These are phyloP conservation scores for Biscogniauxia sp. DNA, from an alignment of 2,329 filamentous ascomycete species.

Conservation along the genomic window DNA sequence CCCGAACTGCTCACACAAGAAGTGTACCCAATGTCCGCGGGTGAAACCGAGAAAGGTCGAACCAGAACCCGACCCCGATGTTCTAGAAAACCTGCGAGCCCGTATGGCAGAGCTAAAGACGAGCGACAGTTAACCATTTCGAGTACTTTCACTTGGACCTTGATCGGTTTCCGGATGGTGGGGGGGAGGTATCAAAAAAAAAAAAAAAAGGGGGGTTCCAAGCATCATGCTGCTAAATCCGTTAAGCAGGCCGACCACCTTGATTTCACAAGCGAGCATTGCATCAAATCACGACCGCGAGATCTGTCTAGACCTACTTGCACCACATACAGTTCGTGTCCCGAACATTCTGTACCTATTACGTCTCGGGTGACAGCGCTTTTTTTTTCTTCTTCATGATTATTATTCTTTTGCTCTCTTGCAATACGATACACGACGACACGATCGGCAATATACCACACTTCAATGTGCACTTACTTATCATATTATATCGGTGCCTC, in stretches of 20 bases:
- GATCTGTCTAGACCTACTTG: neutral
- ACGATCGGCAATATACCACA: neutral
- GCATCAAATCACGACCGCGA: constrained; percentile 5
- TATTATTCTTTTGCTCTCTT: neutral
- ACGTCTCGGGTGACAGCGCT: neutral
- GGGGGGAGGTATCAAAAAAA: neutral
- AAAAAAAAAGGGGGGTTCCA: too few relatives aligned
- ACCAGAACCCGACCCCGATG: constrained; percentile 58
- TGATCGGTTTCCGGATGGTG: constrained; percentile 4
- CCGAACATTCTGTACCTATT: neutral
- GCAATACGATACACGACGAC: neutral
- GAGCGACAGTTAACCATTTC: constrained; percentile 10
- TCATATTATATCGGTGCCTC: neutral
- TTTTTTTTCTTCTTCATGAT: neutral
- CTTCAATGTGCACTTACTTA: neutral
- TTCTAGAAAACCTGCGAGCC: constrained; percentile 55
- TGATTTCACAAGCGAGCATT: constrained; percentile 3
- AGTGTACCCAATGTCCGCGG: constrained; percentile 59
- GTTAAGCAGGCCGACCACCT: neutral
- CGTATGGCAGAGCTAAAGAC: constrained; percentile 1
- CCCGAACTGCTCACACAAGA: constrained; percentile 57
- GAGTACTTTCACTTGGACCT: neutral
- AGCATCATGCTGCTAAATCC: neutral
- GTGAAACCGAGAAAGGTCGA: constrained; percentile 59
- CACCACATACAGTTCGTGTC: neutral